Evolutionary conservation across 225 moss, liverwort and hornwort genomes (phyloP), one percentile per base, ranked within the genome.

Genomic region (Thuidium tamariscinum): DNA sequence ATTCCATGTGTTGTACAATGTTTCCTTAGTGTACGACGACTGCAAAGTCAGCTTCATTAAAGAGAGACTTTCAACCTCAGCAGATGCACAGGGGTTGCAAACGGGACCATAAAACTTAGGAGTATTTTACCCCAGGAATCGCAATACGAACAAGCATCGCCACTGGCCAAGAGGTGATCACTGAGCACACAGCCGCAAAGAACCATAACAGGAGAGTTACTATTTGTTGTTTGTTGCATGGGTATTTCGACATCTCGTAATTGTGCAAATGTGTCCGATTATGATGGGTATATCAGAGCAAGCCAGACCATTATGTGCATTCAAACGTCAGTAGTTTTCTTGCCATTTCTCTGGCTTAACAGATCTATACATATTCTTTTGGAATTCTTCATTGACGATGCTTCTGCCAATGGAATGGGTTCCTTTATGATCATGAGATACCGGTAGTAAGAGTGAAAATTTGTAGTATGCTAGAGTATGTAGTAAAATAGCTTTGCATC

Each of bases 221-320:
- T 8, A 41, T 41, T 25, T 69, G 41, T 15, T 25, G 13, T 7
- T 69, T 4, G 19, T 4, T 39, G 4, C 1, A 25, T 23, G 39
- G 23, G 3, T 39, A 14, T 23, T 23, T 39, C 5, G 15, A 72
- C 18, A 11, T 48, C 30, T 72, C 11, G 11, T 3, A 11, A 32
- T 2, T 23, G 0, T 1, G 1, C 25, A 7, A 25, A 25, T 26
- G 7, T 26, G 8, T 13, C 1, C 2, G 9, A 70, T 15, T 15
- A 26, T 9, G 15, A 14, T 1, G 3, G 69, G 15, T 14, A 41
- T n/a, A 25, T 4, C 8, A 7, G 22, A 15, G 15, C 14, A 15
- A 69, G 42, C 9, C 0, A 70, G 1, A 70, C 42, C 2, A 42
- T 26, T 26, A 7, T 25, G 41, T 25, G 14, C 5, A 25, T 13